These are phyloP conservation scores for Echria macrotheca DNA, from an alignment of 495 filamentous ascomycete genomes.

Conservation along the genomic window DNA sequence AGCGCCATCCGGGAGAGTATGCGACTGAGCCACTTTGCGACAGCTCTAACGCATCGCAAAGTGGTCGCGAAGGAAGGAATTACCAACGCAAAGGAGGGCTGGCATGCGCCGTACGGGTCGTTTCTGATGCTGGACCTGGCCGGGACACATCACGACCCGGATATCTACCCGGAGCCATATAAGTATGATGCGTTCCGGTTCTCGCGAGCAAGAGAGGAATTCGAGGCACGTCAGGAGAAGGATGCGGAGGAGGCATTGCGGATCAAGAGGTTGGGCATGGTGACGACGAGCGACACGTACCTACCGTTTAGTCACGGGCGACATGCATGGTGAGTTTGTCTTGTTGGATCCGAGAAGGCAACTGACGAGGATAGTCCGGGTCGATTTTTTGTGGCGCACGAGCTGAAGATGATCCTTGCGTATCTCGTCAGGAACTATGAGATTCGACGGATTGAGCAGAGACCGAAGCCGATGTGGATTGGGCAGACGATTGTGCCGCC, in stretches of 20 bases:
- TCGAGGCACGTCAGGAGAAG: slow-evolving; percentile 23
- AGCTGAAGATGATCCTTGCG: slow-evolving; percentile 38
- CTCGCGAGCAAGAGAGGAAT: slow-evolving; percentile 25
- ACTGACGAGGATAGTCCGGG: slow-evolving; percentile 27
- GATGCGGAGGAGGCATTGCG: slow-evolving; percentile 22
- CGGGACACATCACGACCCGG: slow-evolving; percentile 27
- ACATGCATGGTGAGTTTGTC: slow-evolving; percentile 30
- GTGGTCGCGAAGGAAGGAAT: slow-evolving; percentile 30
- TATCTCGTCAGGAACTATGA: slow-evolving; percentile 41
- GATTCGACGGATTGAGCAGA: slow-evolving; percentile 23
- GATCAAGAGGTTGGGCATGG: slow-evolving; percentile 29
- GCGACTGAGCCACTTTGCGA: slow-evolving; percentile 28
- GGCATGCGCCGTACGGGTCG: slow-evolving; percentile 29
- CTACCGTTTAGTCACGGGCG: slow-evolving; percentile 34
- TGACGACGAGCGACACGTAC: slow-evolving; percentile 30
- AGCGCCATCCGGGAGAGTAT: slow-evolving; percentile 34
- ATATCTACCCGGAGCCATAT: slow-evolving; percentile 28
- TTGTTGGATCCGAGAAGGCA: neutral
- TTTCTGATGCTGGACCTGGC: slow-evolving; percentile 28
- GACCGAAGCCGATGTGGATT: slow-evolving; percentile 26
- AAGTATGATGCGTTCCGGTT: slow-evolving; percentile 31
- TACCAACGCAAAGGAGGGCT: slow-evolving; percentile 27
- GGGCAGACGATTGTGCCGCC: slow-evolving; percentile 28
- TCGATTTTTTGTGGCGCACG: slow-evolving; percentile 40
- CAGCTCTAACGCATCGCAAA: slow-evolving; percentile 29